Percentiles rank a stretch among this genome's conserved stretches.
phyloP scores from a whole-genome alignment of 2,329 filamentous ascomycete genomes.

The Alternaria metachromatica region DNA sequence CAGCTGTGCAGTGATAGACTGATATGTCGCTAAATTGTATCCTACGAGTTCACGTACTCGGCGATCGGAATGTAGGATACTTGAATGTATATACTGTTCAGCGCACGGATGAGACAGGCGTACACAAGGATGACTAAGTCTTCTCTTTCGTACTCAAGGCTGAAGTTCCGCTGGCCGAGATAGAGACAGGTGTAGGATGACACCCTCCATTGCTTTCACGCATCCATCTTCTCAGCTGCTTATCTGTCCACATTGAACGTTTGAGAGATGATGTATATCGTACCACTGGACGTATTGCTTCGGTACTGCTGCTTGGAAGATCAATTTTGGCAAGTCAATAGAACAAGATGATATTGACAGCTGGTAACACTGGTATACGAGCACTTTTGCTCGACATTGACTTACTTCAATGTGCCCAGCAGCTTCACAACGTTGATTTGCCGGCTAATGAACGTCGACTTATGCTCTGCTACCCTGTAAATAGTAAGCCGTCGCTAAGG shows the following conservation, averaged over 20 bases:
- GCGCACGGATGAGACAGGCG: slow-evolving; percentile 68
- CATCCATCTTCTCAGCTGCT: neutral
- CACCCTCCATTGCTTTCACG: neutral
- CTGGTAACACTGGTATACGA: neutral
- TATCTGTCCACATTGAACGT: neutral
- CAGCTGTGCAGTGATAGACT: slow-evolving; percentile 64
- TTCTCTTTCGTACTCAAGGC: slow-evolving; percentile 62
- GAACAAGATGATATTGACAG: neutral
- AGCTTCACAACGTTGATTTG: neutral
- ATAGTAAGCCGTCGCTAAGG: neutral
- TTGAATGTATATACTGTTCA: slow-evolving; percentile 69
- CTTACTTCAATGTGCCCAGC: neutral
- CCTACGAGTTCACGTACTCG: slow-evolving; percentile 64
- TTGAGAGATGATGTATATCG: neutral
- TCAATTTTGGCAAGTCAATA: neutral
- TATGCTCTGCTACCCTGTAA: neutral
- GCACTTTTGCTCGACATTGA: neutral
- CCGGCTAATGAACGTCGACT: neutral
- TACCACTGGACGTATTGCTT: neutral
- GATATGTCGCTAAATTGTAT: slow-evolving; percentile 65
- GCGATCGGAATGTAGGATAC: slow-evolving; percentile 57
- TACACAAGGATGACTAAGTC: slow-evolving; percentile 67
- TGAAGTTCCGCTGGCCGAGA: slow-evolving; percentile 24
- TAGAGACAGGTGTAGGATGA: slow-evolving; percentile 5
- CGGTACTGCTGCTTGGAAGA: neutral